These are phyloP conservation scores for Calonectria naviculata DNA, from an alignment of 2,329 filamentous ascomycete genomes.

Conservation along the genomic window DNA sequence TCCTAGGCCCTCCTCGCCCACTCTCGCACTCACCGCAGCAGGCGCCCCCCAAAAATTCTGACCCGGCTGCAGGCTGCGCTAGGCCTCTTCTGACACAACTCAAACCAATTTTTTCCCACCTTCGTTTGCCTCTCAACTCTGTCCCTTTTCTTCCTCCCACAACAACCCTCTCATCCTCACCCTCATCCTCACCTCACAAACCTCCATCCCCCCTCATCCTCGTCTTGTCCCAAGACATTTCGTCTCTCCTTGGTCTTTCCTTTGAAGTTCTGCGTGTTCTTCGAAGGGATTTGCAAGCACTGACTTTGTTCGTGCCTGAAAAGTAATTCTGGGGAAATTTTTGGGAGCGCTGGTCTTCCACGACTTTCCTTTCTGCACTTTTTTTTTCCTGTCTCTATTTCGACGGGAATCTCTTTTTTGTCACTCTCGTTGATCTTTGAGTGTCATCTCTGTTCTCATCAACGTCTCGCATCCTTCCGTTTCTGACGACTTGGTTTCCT, in stretches of 20 bases:
- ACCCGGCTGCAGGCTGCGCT: constrained; percentile 40
- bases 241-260: constrained; percentile 57
- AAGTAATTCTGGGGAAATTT: constrained; percentile 47
- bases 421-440: constrained; percentile 42
- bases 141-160: constrained; percentile 48
- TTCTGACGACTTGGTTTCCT: constrained; percentile 33
- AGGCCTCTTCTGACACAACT: constrained; percentile 45
- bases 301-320: constrained; percentile 44
- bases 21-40: constrained; percentile 41
- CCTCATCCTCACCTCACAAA: constrained; percentile 45
- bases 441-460: constrained; percentile 39
- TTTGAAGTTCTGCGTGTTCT: constrained; percentile 59
- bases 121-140: constrained; percentile 46
- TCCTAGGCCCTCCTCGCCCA: constrained; percentile 2
- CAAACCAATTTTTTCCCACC: constrained; percentile 48
- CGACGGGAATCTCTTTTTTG: constrained; percentile 42
- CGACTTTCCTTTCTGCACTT: constrained; percentile 42
- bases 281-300: constrained; percentile 51
- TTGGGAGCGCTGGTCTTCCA: constrained; percentile 47
- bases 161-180: constrained; percentile 45
- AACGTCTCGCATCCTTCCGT: constrained; percentile 26
- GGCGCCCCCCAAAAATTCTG: constrained; percentile 40
- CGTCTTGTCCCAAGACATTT: constrained; percentile 45
- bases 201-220: constrained; percentile 43
- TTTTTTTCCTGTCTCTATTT: constrained; percentile 43